Percentiles rank a stretch among this genome's conserved stretches.
These are phyloP conservation scores for Globisporangium mamillatum DNA, from an alignment of 352 stramenopile species.

Conservation along the genomic window DNA sequence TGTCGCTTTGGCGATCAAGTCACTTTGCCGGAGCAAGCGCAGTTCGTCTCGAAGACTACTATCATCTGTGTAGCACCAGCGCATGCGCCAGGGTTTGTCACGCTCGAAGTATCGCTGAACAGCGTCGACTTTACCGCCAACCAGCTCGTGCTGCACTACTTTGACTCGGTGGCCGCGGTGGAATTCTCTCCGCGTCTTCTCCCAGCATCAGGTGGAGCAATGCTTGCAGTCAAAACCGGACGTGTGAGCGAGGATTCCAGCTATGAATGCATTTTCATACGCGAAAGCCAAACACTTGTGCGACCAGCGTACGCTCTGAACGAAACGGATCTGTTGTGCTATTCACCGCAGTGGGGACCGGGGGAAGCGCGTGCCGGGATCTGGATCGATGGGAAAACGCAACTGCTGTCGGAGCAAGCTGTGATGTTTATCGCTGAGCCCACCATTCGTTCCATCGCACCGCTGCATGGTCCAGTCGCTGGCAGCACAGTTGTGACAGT, in stretches of 20 bases:
- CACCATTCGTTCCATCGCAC: slow-evolving; percentile 21
- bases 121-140: slow-evolving; percentile 41
- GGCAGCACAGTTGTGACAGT: slow-evolving; percentile 30
- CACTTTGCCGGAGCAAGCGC: background rate
- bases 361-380: slow-evolving; percentile 28
- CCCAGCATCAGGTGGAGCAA: slow-evolving; percentile 24
- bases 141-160: slow-evolving; percentile 29
- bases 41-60: slow-evolving; percentile 28
- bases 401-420: slow-evolving; percentile 16
- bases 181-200: slow-evolving; percentile 25
- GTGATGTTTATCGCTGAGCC: slow-evolving; percentile 27
- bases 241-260: slow-evolving; percentile 8
- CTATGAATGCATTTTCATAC: slow-evolving; percentile 40
- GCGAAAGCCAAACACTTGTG: slow-evolving; percentile 10
- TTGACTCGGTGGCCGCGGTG: slow-evolving; percentile 25
- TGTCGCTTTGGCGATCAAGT: slow-evolving; percentile 37
- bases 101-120: slow-evolving; percentile 45
- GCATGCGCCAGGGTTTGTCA: slow-evolving; percentile 25
- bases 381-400: slow-evolving; percentile 21
- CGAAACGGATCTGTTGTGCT: slow-evolving; percentile 24
- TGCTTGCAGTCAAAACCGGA: slow-evolving; percentile 24
- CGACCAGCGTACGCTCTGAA: slow-evolving; percentile 26
- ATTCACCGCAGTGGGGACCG: slow-evolving; percentile 27
- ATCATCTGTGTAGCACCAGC: slow-evolving; percentile 28
- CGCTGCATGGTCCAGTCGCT: slow-evolving; percentile 22